Conservation (phyloP, 805 yeast genomes). For the Kodamaea restingae region DNA sequence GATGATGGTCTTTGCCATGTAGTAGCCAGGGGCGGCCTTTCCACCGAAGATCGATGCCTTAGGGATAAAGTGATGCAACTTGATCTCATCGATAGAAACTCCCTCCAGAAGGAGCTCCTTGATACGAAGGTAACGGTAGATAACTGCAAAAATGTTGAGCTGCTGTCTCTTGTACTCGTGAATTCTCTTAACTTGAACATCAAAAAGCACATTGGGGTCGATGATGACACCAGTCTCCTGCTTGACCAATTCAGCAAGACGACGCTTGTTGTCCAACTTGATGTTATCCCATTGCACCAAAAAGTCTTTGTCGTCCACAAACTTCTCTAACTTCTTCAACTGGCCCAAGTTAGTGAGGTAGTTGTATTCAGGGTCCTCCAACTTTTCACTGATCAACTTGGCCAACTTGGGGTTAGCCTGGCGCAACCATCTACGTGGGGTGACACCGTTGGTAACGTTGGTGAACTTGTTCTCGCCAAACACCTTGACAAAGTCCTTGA, state of each 20-base stretch:
- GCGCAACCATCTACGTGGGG: slow-evolving; percentile 94
- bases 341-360: slow-evolving; percentile 64
- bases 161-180: slow-evolving; percentile 97
- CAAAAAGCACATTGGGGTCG: slow-evolving; percentile 74
- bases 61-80: slow-evolving; percentile 63
- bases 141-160: slow-evolving; percentile 84
- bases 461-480: slow-evolving; percentile 82
- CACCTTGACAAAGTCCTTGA: slow-evolving; percentile 81
- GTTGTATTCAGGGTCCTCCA: slow-evolving; percentile 61
- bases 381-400: slow-evolving; percentile 63
- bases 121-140: slow-evolving; percentile 74
- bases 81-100: slow-evolving; percentile 38
- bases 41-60: slow-evolving; percentile 87
- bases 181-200: slow-evolving; percentile 89
- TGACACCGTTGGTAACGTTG: slow-evolving; percentile 91
- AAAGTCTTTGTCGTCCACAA: slow-evolving; percentile 65
- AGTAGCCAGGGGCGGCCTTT: slow-evolving; percentile 96
- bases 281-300: slow-evolving; percentile 65
- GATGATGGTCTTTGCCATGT: slow-evolving; percentile 88
- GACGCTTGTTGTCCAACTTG: slow-evolving; percentile 64
- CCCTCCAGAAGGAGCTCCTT: slow-evolving; percentile 60
- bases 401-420: slow-evolving; percentile 87
- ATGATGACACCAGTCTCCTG: slow-evolving; percentile 59
- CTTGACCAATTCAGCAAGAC: slow-evolving; percentile 65
- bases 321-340: slow-evolving; percentile 64